Percentiles rank a stretch among this genome's conserved stretches.
Evolutionary conservation across 352 stramenopile genomes (phyloP).

Genomic region (Phytophthora fragariaefolia): DNA sequence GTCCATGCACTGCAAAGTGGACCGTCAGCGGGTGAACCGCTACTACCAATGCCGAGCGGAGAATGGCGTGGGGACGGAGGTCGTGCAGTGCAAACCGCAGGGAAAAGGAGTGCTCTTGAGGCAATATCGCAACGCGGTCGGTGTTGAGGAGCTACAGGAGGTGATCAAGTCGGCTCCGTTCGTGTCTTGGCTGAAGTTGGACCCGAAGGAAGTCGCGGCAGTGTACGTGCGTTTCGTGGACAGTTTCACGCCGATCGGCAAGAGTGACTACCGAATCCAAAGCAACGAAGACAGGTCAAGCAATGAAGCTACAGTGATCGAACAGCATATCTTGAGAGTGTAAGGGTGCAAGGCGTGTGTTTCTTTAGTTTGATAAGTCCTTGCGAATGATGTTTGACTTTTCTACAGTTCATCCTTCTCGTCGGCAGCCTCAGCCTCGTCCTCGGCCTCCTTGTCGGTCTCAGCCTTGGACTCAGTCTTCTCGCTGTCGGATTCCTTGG

Average conservation of each 20-base stretch:
- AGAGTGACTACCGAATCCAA: constrained; percentile 37
- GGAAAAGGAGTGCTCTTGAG: constrained; percentile 61
- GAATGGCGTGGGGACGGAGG: constrained; percentile 17
- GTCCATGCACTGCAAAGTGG: constrained; percentile 60
- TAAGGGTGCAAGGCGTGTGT: constrained; percentile 28
- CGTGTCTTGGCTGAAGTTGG: constrained; percentile 37
- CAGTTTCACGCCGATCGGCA: constrained; percentile 53
- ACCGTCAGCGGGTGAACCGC: constrained; percentile 59
- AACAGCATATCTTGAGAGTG: constrained; percentile 8
- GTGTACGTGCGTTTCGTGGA: constrained; percentile 48
- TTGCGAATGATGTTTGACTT: constrained; percentile 33
- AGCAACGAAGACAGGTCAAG: constrained; percentile 1
- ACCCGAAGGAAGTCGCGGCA: constrained; percentile 40
- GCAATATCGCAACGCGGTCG: constrained; percentile 40
- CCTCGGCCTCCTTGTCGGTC: constrained; percentile 30
- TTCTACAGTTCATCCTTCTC: constrained; percentile 70
- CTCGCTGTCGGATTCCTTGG: constrained; percentile 34
- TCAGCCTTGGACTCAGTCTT: constrained; percentile 32
- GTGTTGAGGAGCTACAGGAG: constrained; percentile 20
- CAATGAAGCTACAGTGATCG: neutral
- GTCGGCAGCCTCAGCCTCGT: constrained; percentile 29
- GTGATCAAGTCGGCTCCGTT: constrained; percentile 40
- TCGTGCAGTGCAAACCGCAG: constrained; percentile 52
- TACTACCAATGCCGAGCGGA: constrained; percentile 44
- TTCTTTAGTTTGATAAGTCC: constrained; percentile 38